Evolutionary conservation across 768 basidiomycete species (phyloP), one percentile per base, ranked within the genome.

Genomic region (Mycena maculata): DNA sequence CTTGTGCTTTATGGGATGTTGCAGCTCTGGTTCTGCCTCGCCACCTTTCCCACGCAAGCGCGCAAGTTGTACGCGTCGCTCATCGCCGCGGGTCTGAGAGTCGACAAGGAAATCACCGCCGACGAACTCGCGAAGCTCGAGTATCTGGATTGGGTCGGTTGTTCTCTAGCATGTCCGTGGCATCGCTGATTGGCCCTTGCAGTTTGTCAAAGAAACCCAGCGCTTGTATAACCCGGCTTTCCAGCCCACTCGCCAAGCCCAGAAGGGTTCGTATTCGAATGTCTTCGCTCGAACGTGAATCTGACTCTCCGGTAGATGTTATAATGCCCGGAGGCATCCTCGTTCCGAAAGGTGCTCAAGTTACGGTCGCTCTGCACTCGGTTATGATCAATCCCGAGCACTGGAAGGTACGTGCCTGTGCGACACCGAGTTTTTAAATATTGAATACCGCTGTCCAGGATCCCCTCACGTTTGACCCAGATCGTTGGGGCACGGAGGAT

Each of bases 391-490:
- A 63, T 22, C 53, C 62, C 16, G 62, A 63, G 33, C 44, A 63
- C 23, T 63, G 62, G 62, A 56, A 41, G 62, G 62, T 63, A 30
- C 12, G 13, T 33, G 20, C n/a, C 18, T 33, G 9, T 8, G 15
- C 27, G 8, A 13, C 18, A 28, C 13, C 4, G 9, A 25, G n/a
- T 30, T 41, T 20, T 18, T 41, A 13, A 20, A 41, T 38, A 31
- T 11, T 20, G 1, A 8, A 10, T 16, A 3, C 1, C 20, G 13
- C n/a, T 31, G 18, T 23, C n/a, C 45, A 69, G 68, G 63, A 69
- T 25, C 68, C 68, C 4, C 68, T 69, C 28, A 65, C 63, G 12
- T 69, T 69, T 23, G 47, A 69, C 12, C 68, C 68, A 2, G 68
- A 69, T 25, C 63, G 68, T 7, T 69, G 68, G 68, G 68, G 68